Conservation (phyloP, 108 stramenopile species). For the Parietichytrium sp. region DNA sequence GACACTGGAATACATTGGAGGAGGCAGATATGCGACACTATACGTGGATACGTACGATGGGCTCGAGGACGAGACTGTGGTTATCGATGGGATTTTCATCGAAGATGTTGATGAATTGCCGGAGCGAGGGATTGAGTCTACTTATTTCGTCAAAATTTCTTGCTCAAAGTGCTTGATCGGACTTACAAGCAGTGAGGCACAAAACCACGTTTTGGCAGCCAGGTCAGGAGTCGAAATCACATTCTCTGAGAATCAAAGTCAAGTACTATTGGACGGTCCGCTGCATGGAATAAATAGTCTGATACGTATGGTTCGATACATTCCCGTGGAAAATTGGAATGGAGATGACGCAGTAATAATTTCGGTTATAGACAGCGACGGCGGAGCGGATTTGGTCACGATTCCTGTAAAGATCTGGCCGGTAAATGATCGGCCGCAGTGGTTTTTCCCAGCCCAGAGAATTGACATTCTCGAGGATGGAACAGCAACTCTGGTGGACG, state of each 20-base stretch:
- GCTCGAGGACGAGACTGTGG: neutral
- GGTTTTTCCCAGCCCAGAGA: neutral
- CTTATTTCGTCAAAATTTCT: neutral
- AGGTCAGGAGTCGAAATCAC: neutral
- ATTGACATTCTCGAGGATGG: conserved; percentile 25
- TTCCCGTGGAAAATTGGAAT: neutral
- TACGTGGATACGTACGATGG: too few species aligned
- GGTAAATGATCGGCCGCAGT: neutral
- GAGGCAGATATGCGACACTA: neutral
- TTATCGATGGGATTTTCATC: neutral
- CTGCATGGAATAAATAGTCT: neutral
- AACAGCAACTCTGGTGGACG: neutral
- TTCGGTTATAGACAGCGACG: neutral
- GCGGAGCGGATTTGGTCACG: neutral
- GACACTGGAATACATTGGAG: conserved; percentile 2
- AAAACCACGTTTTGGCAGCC: too few species aligned
- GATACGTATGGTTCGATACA: neutral
- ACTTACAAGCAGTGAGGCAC: neutral
- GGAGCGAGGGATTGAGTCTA: too few species aligned
- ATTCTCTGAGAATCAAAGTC: too few species aligned
- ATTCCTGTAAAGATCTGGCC: neutral
- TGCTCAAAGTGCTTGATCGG: neutral
- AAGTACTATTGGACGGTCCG: neutral
- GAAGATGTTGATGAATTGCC: neutral
- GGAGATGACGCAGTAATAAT: neutral